A percentile compares a stretch with the other conserved stretches of the same genome.
Evolutionary conservation across 2,329 filamentous ascomycete genomes (phyloP).

Genomic region (Penicillium palitans): DNA sequence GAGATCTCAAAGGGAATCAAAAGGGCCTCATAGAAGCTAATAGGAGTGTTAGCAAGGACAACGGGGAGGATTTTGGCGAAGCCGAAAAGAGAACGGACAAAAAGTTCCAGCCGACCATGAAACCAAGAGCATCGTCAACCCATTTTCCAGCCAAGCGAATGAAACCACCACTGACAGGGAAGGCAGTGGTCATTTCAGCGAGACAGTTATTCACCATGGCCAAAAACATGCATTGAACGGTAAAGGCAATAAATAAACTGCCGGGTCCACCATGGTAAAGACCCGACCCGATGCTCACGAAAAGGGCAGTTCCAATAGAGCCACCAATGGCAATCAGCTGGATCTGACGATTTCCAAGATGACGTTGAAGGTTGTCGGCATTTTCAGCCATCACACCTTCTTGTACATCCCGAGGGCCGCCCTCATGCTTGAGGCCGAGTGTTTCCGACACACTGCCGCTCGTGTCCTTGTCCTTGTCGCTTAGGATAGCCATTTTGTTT

Average conservation of each 20-base stretch:
- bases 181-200: constrained; percentile 49
- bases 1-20: constrained; percentile 46
- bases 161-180: constrained; percentile 45
- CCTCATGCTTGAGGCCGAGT: constrained; percentile 15
- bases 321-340: constrained; percentile 44
- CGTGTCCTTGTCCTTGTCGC: constrained; percentile 15
- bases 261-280: constrained; percentile 41
- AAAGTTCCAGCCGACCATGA: constrained; percentile 51
- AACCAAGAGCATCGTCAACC: constrained; percentile 49
- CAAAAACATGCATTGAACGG: constrained; percentile 32
- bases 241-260: constrained; percentile 41
- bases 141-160: constrained; percentile 46
- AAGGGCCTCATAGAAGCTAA: constrained; percentile 42
- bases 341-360: constrained; percentile 27
- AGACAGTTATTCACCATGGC: constrained; percentile 43
- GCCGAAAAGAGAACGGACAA: constrained; percentile 29
- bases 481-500: constrained; percentile 16
- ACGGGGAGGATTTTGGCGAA: background rate
- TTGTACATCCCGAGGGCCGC: constrained; percentile 21
- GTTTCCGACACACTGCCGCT: constrained; percentile 13
- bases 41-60: constrained; percentile 4
- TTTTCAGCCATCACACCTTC: constrained; percentile 31
- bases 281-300: constrained; percentile 42
- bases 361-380: constrained; percentile 25
- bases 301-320: constrained; percentile 42